Base-by-base conservation (phyloP, 2,329 filamentous ascomycete genomes). In the Arthrocladium fulminans region DNA sequence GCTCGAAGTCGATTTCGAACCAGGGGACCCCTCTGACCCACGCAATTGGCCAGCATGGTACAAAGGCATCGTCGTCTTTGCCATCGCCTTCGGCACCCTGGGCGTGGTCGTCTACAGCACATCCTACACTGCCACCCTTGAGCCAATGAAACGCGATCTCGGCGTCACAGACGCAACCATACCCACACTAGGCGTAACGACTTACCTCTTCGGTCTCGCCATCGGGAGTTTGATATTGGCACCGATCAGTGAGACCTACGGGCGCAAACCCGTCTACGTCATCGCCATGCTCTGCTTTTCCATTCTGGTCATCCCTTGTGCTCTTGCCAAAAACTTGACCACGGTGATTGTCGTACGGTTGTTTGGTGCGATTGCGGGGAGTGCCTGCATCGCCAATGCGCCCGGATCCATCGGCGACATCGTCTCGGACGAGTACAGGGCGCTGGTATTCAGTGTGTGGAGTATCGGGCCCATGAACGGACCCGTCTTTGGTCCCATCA, bases 381-480 rank as follows among this genome's bases (percentile, higher is more conserved):
- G 86, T 4, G 86, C 84, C 35, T 84, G 94, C 79, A 81, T 95
- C 22, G 80, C 81, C 10, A 94, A 94, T 61, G 80, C 84, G 1
- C 87, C 88, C 0, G 89, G 88, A 2, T 87, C 83, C 6, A 77
- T 95, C 9, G 81, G 85, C 23, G 89, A 96, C 63, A 83, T 95
- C 43, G 81, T 86, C n/a, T 75, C 76, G 12, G 86, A 90, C 39
- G 80, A 94, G 42, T 80, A 85, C 59, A 80, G 89, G 13, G 86
- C 87, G 2, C 68, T 92, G n/a, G 83, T 83, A 35, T 87, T 95
- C 66, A 86, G 81, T 3, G 73, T 94, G 27, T 95, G 88, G 81
- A 79, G 76, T 52, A 80, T 95, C 47, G 88, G 87, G 0, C 88
- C 89, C 0, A 77, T 94, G 63, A 94, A 94, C 60, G 15, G 23